Percentiles rank a stretch among this genome's conserved stretches.
Conservation (phyloP, 352 stramenopile genomes). For the Phytophthora syringae region DNA sequence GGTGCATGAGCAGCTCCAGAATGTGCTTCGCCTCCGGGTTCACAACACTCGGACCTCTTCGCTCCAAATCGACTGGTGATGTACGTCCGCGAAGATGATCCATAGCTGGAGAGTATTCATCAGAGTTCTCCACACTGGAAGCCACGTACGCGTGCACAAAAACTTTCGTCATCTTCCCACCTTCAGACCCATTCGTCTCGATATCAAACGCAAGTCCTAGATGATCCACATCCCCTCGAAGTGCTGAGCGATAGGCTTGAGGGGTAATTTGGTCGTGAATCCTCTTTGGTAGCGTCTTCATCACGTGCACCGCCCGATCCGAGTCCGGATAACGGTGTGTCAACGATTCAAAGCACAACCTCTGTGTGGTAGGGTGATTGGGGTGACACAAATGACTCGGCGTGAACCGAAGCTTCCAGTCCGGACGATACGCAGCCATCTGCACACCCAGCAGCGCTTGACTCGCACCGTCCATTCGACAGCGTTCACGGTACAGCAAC, state of each 20-base stretch:
- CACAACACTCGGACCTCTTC: conserved; percentile 19
- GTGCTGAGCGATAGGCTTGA: conserved; percentile 42
- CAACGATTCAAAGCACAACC: conserved; percentile 51
- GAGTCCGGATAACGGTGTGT: conserved; percentile 52
- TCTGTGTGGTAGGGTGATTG: conserved; percentile 21
- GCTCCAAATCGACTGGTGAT: conserved; percentile 12
- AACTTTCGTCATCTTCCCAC: conserved; percentile 42
- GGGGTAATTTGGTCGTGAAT: conserved; percentile 60
- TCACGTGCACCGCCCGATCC: too few relatives aligned
- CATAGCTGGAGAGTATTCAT: conserved; percentile 4
- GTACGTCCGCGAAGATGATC: conserved; percentile 10
- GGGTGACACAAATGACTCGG: background rate
- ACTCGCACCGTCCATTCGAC: background rate
- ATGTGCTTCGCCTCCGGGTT: conserved; percentile 66
- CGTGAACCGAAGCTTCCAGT: background rate
- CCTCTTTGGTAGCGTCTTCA: conserved; percentile 63
- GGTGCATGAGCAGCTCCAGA: conserved; percentile 51
- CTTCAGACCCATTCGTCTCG: conserved; percentile 26
- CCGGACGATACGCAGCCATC: background rate
- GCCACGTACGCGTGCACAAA: conserved; percentile 62
- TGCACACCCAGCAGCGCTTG: background rate
- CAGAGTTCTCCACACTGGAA: conserved; percentile 5
- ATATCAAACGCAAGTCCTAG: conserved; percentile 63
- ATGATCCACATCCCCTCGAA: conserved; percentile 64
- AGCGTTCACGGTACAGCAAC: background rate